Base-by-base conservation (phyloP, 2,329 filamentous ascomycete genomes). In the Apiospora koreana region DNA sequence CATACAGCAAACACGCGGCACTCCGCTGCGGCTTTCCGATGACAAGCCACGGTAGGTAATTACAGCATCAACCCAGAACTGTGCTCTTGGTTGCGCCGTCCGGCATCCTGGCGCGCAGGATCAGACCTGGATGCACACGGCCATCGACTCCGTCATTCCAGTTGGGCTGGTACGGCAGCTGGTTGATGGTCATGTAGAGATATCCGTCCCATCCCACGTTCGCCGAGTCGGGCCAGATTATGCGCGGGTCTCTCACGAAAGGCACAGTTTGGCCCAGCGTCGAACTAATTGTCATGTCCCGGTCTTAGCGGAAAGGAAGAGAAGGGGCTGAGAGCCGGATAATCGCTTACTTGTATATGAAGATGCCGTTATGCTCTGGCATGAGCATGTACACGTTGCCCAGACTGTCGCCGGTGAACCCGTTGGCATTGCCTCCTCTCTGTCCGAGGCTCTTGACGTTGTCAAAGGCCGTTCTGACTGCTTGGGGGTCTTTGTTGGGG, bases 141-240 rank as follows among this genome's bases (percentile, higher is more conserved):
- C 78, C 71, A 76, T 86, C 84, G 2, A 80, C 76, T 0, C 83
- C 83, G 72, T 81, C 74, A 71, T 86, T 86, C 84, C 83, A 85
- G 69, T 81, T 79, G 3, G 82, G 80, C 76, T 86, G 82, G 74
- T 83, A 84, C 1, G 81, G 82, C 70, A 87, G 71, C 74, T 87
- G 85, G 72, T 87, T 85, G 72, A 85, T 83, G 68, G 84, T 85
- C 70, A 85, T 74, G 71, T 87, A 86, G 18, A 86, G 74, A 67
- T 84, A 86, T 2, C 80, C 83, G 75, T 85, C 83, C 42, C 77
- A 80, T 0, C 79, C 82, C 21, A 83, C 75, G 65, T 80, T 81
- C 21, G 80, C 80, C 58, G 80, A 81, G 72, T 85, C 82, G 0
- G 80, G 80, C 83, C 81, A 85, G 16, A 85, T 71, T 23, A 84